Percentiles rank a stretch among this genome's conserved stretches.
These are phyloP conservation scores for Ceratobasidium sp. DNA, from an alignment of 1,284 basidiomycete genomes.

Conservation along the genomic window DNA sequence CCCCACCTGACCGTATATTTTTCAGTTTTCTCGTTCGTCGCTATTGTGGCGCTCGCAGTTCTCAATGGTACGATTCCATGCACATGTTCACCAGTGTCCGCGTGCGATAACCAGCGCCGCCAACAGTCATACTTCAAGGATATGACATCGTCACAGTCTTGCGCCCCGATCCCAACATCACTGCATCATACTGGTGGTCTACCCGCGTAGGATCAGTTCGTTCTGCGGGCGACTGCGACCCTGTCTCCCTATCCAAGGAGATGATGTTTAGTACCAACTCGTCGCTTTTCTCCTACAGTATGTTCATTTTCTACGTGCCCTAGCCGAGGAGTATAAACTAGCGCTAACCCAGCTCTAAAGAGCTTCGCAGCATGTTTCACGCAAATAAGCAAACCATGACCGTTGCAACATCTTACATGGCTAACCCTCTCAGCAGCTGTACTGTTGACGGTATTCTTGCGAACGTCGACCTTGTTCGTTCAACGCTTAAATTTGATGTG, in stretches of 20 bases:
- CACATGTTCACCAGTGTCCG: too few species aligned
- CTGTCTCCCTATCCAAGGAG: background rate
- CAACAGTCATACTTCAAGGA: constrained; percentile 9
- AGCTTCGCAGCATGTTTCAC: constrained; percentile 16
- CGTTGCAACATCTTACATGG: background rate
- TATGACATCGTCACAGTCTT: constrained; percentile 15
- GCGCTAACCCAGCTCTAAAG: background rate
- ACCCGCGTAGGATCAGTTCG: background rate
- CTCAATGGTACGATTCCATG: constrained; percentile 25
- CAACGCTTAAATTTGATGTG: background rate
- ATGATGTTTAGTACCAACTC: background rate
- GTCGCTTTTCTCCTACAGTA: constrained; percentile 12
- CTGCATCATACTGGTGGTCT: constrained; percentile 21
- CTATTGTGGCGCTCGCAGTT: constrained; percentile 5
- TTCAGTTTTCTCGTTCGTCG: background rate
- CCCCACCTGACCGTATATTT: constrained; percentile 12
- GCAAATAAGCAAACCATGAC: background rate
- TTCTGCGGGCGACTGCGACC: constrained; percentile 8
- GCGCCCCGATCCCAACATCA: constrained; percentile 20
- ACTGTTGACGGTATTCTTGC: background rate
- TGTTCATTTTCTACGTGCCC: background rate
- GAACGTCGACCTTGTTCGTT: background rate
- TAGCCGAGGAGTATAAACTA: background rate
- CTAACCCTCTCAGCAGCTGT: constrained; percentile 18
- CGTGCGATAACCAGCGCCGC: too few species aligned